Evolutionary conservation across 2,329 filamentous ascomycete species (phyloP), one percentile per base, ranked within the genome.

Genomic region (Clonostachys rhizophaga): DNA sequence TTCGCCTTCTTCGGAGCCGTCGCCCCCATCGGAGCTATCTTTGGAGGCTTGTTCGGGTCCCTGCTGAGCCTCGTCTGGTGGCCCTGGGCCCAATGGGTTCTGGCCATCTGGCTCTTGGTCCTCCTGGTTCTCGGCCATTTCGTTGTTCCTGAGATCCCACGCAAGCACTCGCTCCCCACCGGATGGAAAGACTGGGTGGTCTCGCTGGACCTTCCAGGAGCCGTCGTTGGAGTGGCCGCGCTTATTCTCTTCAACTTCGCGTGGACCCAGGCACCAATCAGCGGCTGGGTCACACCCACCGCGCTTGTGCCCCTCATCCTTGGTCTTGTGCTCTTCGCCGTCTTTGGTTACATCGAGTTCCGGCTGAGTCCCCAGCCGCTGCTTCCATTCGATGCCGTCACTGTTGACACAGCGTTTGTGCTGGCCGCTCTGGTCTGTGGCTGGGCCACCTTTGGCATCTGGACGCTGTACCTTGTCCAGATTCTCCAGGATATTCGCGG

Each of bases 221-320:
- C 65, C 0, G 34, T 64, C 1, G 55, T 64, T 1, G 82, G 83
- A 2, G 69, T 86, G 16, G 65, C 68, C 0, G 75, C 74, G 0
- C 65, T 87, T 20, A 68, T 84, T 0, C 66, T 87, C 16, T 72
- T 87, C 63, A 86, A 85, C 58, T 79, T 87, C 54, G 78, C 82
- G 1, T 86, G 81, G 79, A 86, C 84, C 49, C 81, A 87, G 56
- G 82, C 78, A 0, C 74, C 79, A 0, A 67, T 79, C 0, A 76
- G 72, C 2, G 80, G 81, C 2, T 87, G 83, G 83, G 53, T 64
- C 2, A 67, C 70, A 7, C 67, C 78, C 0, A 81, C 81, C 47
- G 69, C 83, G n/a, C 76, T 78, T 49, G 65, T 76, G 0, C 63
- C 78, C 1, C 66, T 88, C 1, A 74, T 86, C 36, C 50, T 84